Percentiles rank a stretch among this genome's conserved stretches.
phyloP scores from a whole-genome alignment of 192 early-diverging fungal genomes.

The Powellomyces hirtus region DNA sequence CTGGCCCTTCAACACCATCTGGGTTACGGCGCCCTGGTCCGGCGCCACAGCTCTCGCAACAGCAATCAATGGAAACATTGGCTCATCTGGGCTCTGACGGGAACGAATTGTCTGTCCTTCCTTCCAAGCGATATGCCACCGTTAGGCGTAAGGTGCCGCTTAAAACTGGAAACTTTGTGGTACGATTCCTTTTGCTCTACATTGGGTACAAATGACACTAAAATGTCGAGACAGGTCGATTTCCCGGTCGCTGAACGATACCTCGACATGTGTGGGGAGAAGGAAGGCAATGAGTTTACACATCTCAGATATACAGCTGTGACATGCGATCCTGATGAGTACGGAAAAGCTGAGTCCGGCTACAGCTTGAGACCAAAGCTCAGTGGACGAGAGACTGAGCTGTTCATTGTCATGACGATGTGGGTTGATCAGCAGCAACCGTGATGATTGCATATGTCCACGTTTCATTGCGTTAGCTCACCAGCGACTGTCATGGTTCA shows the following conservation, averaged over 20 bases:
- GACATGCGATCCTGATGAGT: constrained; percentile 79
- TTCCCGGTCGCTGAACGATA: constrained; percentile 40
- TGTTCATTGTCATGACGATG: constrained; percentile 93
- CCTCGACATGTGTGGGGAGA: constrained; percentile 22
- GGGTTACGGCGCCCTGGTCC: background rate
- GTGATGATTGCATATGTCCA: constrained; percentile 58
- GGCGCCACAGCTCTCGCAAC: background rate
- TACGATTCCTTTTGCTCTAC: too few relatives aligned
- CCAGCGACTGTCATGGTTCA: constrained; percentile 30
- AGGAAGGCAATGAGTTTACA: constrained; percentile 35
- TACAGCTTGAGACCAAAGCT: constrained; percentile 67
- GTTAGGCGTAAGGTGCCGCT: constrained; percentile 27
- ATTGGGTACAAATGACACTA: too few relatives aligned
- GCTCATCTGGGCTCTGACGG: background rate
- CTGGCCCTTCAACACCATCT: background rate
- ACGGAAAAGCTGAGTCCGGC: constrained; percentile 54
- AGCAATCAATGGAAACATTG: constrained; percentile 2
- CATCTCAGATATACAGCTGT: constrained; percentile 80
- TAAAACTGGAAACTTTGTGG: constrained; percentile 44
- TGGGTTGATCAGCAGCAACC: constrained; percentile 45
- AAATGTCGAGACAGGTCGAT: too few relatives aligned
- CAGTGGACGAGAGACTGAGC: constrained; percentile 69
- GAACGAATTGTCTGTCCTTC: background rate
- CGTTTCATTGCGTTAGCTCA: too few relatives aligned
- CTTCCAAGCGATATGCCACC: background rate